These are phyloP conservation scores for Avena insularis DNA, from an alignment of 176 grass and related monocot species.

Conservation along the genomic window DNA sequence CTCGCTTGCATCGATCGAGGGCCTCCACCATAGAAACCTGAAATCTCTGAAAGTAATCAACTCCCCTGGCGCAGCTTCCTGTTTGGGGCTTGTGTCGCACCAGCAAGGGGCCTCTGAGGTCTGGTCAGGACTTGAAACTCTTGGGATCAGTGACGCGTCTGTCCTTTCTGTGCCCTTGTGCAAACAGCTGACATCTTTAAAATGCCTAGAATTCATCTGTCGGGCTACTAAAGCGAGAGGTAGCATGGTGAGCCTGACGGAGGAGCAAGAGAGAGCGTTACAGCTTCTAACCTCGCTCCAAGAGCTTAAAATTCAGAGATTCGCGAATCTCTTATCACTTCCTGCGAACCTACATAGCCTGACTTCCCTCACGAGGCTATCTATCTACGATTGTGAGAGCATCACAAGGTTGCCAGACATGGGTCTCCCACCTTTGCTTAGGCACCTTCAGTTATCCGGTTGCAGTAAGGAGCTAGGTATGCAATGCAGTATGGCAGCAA, in stretches of 20 bases:
- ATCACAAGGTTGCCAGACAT: slow-evolving; percentile 14
- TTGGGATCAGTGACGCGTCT: neutral
- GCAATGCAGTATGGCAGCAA: neutral
- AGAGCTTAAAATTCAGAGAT: fast-evolving
- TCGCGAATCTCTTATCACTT: slow-evolving; percentile 21
- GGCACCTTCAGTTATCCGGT: fast-evolving
- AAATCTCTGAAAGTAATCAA: neutral
- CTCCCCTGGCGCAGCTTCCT: neutral
- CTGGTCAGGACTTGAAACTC: neutral
- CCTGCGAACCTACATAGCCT: slow-evolving; percentile 14
- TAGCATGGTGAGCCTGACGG: neutral
- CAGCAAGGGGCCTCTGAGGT: neutral
- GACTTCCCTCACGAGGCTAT: neutral
- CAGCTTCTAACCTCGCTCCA: slow-evolving; percentile 28
- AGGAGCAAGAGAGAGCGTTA: neutral
- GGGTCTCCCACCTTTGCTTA: slow-evolving; percentile 23
- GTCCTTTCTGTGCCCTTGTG: neutral
- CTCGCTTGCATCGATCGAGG: neutral
- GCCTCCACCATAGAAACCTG: neutral
- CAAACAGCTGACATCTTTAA: slow-evolving; percentile 20
- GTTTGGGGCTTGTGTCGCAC: neutral
- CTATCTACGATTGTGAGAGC: neutral
- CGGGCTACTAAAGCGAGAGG: fast-evolving
- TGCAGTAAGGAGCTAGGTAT: slow-evolving; percentile 10
- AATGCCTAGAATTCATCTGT: neutral